Evolutionary conservation across 106 monocot species (phyloP).

Genomic region (Dioscorea zingiberensis): DNA sequence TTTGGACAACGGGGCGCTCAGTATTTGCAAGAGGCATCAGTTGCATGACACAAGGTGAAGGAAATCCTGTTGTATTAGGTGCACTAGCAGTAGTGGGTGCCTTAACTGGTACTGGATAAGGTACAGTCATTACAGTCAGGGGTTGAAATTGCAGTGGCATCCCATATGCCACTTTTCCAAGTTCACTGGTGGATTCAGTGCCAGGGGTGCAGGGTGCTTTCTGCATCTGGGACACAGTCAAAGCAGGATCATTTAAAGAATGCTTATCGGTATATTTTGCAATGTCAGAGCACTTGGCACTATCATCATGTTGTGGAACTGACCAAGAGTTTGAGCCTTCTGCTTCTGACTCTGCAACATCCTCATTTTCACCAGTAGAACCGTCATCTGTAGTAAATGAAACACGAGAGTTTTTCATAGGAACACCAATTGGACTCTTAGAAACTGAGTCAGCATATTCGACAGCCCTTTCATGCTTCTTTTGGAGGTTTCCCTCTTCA

Average conservation of each 20-base stretch:
- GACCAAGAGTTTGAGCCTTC: constrained; percentile 73
- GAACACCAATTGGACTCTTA: constrained; percentile 23
- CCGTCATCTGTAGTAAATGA: constrained; percentile 54
- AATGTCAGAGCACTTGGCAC: constrained; percentile 23
- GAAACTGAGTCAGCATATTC: constrained; percentile 18
- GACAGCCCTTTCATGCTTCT: constrained; percentile 36
- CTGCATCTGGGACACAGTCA: constrained; percentile 16
- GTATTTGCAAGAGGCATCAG: constrained; percentile 29
- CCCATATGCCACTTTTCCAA: constrained; percentile 36
- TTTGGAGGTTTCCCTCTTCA: constrained; percentile 48
- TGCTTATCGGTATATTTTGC: constrained; percentile 30
- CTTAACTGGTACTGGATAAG: constrained; percentile 26
- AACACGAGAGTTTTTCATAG: constrained; percentile 36
- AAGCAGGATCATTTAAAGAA: constrained; percentile 14
- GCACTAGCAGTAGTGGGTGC: constrained; percentile 15
- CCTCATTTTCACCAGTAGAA: constrained; percentile 67
- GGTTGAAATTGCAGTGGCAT: constrained; percentile 51
- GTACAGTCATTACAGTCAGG: constrained; percentile 21
- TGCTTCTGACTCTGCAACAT: constrained; percentile 69
- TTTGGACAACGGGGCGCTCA: constrained; percentile 18
- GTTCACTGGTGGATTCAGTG: constrained; percentile 23
- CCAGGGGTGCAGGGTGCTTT: constrained; percentile 21
- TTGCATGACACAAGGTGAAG: constrained; percentile 42
- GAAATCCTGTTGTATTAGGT: constrained; percentile 20
- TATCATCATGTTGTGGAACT: constrained; percentile 42